Base-by-base conservation (phyloP, 805 yeast species). In the Pichia insulana region DNA sequence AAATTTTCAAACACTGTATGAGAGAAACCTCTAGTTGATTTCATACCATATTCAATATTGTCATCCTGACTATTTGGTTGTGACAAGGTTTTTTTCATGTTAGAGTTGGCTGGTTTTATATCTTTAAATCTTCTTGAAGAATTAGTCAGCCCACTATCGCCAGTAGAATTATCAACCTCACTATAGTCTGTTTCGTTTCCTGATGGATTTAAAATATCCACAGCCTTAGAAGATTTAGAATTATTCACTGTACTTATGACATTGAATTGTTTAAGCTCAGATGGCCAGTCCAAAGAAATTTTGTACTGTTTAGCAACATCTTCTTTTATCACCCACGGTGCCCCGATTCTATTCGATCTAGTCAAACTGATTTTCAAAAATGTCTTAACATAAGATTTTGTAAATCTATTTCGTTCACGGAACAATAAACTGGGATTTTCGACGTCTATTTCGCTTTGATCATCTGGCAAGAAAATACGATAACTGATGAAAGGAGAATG, bases 321-420 rank as follows among this genome's bases (percentile, higher is more conserved):
- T 20, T 76, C 78, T 56, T 81, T 83, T 13, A 92, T 92, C 17
- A 90, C 78, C 97, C 97, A 92, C 3, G 97, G 97, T 3, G 97
- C 90, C 3, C 97, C 97, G 34, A 80, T 69, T 69, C 83, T 85
- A 42, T 81, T 73, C 2, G 89, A 84, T 43, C 95, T 76, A 7
- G 83, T 70, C 57, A 86, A 72, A 36, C 86, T 73, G 58, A 84
- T 71, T 62, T 89, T 84, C 57, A 89, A 71, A 58, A 92, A 80
- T n/a, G 96, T 81, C 59, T 89, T 83, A 30, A 92, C 83, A 41
- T 83, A 73, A 76, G 89, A 82, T 61, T 90, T 92, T 9, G 97
- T 89, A 65, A 88, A 89, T 41, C 82, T 72, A 47, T 82, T 81
- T 46, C 97, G 71, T 56, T 90, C 96, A 50, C 98, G 71, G 28